Conservation (phyloP, 2,329 filamentous ascomycete genomes). For the Neonectria faginata region DNA sequence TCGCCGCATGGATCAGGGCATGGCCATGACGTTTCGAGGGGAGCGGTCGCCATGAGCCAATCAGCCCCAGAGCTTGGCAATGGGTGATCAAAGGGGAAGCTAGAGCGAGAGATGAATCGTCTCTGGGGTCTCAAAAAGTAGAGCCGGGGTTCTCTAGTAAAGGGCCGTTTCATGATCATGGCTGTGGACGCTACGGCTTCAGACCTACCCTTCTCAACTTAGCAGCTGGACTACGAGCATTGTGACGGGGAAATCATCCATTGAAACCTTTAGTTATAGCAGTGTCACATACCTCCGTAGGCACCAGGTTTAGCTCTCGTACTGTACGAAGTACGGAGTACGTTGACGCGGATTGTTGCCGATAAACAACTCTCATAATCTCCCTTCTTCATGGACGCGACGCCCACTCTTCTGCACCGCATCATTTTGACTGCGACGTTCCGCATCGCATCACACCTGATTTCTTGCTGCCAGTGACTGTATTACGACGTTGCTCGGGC, state of each 20-base stretch:
- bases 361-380: background rate
- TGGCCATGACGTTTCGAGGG: conserved; percentile 30
- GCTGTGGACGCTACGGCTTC: background rate
- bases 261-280: background rate
- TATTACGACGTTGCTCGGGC: background rate
- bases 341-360: background rate
- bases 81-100: conserved; percentile 32
- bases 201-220: background rate
- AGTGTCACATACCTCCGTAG: background rate
- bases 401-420: background rate
- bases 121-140: conserved; percentile 12
- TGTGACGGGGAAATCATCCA: conserved; percentile 3
- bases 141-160: conserved; percentile 14
- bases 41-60: conserved; percentile 30
- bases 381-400: background rate
- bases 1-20: conserved; percentile 41
- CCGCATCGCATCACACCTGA: background rate
- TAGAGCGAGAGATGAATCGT: conserved; percentile 14
- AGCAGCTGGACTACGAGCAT: background rate
- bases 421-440: background rate
- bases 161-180: conserved; percentile 27
- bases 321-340: too few relatives aligned
- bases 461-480: background rate
- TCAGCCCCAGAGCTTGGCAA: conserved; percentile 17
- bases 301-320: background rate